Base-by-base conservation (phyloP, 306 rosid genomes). In the Fragaria nilgerrensis region DNA sequence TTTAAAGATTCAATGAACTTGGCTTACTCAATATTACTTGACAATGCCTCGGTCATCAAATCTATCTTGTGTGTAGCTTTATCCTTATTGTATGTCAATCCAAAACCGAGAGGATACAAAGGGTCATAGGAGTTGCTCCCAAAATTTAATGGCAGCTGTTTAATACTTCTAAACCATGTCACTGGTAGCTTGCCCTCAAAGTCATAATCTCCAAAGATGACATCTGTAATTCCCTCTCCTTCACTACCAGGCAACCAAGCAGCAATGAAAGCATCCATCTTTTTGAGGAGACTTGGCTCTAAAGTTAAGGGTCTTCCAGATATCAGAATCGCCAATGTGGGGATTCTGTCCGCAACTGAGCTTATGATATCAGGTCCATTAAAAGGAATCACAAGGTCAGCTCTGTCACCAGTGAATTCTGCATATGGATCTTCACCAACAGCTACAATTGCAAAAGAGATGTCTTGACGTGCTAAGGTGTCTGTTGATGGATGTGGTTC, bases 231-330 rank as follows among this genome's bases (percentile, higher is more conserved):
- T 62, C 97, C 98, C 3, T 78, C 81, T 43, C 88, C 98, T 90
- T 94, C 97, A 13, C 84, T 87, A 48, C 98, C 96, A 3, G 98
- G 97, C 79, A 94, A 85, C 98, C 98, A 94, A 75, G 98, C 97
- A 72, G 96, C 93, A 77, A 94, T 87, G 37, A 92, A 74, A 72
- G 87, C 93, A 73, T 90, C 88, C 43, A 80, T 82, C 76, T 90
- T 94, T 63, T 76, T 91, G 74, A 92, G 75, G 53, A 90, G 76
- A 76, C 72, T n/a, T 37, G 92, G 91, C 84, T 89, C 95, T 67
- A 94, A 78, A 32, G 86, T 84, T 78, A 90, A 56, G 32, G 97
- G 93, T 72, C 98, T 88, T 74, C 98, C 98, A 13, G 98, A 90
- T 76, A 94, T 80, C 78, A 92, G 79, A 84, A 92, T 89, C 67